Conservation (phyloP, 2,329 filamentous ascomycete genomes). For the Scytalidium sp. region DNA sequence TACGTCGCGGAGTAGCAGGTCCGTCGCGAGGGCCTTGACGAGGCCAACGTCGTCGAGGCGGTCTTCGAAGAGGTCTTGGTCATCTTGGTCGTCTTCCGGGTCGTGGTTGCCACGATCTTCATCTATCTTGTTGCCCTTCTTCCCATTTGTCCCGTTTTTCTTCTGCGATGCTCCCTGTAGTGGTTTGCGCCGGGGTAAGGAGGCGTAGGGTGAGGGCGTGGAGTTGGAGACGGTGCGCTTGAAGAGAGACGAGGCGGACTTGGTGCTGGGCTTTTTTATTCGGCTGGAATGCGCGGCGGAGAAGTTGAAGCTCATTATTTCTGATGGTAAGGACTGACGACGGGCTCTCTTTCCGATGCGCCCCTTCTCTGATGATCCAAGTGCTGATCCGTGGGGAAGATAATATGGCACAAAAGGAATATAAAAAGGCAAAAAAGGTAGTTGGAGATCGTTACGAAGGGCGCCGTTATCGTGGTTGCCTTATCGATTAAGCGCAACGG, state of each 20-base stretch:
- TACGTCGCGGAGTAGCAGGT: constrained; percentile 57
- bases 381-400: too few species aligned
- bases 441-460: too few species aligned
- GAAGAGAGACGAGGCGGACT: constrained; percentile 16
- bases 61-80: constrained; percentile 37
- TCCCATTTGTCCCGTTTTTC: constrained; percentile 10
- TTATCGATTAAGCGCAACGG: too few species aligned
- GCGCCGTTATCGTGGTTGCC: too few species aligned
- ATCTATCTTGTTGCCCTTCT: constrained; percentile 2
- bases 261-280: constrained; percentile 24
- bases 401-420: too few species aligned
- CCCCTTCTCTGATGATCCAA: too few species aligned
- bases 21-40: constrained; percentile 49
- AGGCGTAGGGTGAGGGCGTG: constrained; percentile 19
- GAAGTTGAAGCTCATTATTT: constrained; percentile 25
- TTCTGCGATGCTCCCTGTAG: constrained; percentile 10
- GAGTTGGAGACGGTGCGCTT: constrained; percentile 20
- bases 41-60: constrained; percentile 60
- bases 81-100: constrained; percentile 21
- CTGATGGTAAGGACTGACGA: background rate
- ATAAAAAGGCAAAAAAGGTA: too few species aligned
- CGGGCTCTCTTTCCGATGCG: too few species aligned
- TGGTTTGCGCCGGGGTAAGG: constrained; percentile 25
- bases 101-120: constrained; percentile 7
- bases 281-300: constrained; percentile 27